phyloP scores from a whole-genome alignment of 2,329 filamentous ascomycete genomes.

The Beauveria sp. region DNA sequence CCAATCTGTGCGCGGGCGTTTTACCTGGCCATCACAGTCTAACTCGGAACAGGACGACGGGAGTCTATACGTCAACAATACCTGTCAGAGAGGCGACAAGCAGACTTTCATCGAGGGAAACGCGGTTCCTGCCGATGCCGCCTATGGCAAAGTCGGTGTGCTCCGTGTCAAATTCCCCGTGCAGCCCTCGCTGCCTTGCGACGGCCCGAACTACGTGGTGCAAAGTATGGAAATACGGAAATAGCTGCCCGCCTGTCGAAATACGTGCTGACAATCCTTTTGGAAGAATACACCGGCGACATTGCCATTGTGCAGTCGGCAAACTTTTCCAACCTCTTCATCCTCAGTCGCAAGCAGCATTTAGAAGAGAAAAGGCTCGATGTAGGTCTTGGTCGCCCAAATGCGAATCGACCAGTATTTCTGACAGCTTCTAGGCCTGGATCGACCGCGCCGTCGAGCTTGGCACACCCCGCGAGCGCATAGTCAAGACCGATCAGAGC shows the following conservation, averaged over 20 bases:
- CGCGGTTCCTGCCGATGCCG: slow-evolving; percentile 20
- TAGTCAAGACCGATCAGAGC: slow-evolving; percentile 21
- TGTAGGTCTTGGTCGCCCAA: slow-evolving; percentile 14
- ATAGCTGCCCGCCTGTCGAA: too few relatives aligned
- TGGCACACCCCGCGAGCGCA: slow-evolving; percentile 19
- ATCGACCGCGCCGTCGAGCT: slow-evolving; percentile 20
- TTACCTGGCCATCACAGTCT: neutral
- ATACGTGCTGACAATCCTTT: neutral
- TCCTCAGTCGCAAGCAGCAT: slow-evolving; percentile 24
- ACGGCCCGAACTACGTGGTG: slow-evolving; percentile 27
- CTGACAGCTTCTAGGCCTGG: slow-evolving; percentile 16
- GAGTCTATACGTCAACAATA: slow-evolving; percentile 26
- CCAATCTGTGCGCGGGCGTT: neutral
- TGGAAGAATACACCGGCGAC: slow-evolving; percentile 23
- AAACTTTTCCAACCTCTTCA: slow-evolving; percentile 26
- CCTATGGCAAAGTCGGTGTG: slow-evolving; percentile 22
- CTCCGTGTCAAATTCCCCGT: slow-evolving; percentile 25
- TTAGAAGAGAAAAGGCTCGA: slow-evolving; percentile 20
- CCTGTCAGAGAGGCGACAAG: slow-evolving; percentile 19
- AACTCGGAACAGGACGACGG: slow-evolving; percentile 20
- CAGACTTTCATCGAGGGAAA: slow-evolving; percentile 23
- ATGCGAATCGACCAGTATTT: neutral
- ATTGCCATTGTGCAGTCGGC: slow-evolving; percentile 26
- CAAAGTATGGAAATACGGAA: slow-evolving; percentile 19
- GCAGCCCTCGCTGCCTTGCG: slow-evolving; percentile 21